A percentile compares a stretch with the other conserved stretches of the same genome.
Evolutionary conservation across 148 eudicot species (phyloP).

Genomic region (Pouteria glomerata): DNA sequence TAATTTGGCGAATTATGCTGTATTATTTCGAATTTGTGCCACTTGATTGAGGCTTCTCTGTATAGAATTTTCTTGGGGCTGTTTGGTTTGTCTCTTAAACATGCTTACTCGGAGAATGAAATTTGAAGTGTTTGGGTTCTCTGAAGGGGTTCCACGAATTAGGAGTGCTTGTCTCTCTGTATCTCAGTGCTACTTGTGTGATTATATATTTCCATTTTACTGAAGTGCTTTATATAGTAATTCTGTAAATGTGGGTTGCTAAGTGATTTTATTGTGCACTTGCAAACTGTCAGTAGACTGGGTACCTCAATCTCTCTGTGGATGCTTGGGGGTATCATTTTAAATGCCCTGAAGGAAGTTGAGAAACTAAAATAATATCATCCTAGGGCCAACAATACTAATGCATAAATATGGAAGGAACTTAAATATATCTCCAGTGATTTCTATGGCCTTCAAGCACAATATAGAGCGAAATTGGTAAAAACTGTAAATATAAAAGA

Average conservation of each 20-base stretch:
- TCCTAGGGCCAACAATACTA: too few species aligned
- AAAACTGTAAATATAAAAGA: too few species aligned
- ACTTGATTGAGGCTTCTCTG: neutral
- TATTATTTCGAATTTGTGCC: neutral
- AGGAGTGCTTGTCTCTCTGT: neutral
- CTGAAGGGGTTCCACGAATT: neutral
- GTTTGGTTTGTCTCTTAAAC: neutral
- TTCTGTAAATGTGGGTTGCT: neutral
- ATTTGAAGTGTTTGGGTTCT: neutral
- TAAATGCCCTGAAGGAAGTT: too few species aligned
- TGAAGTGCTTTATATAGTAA: neutral
- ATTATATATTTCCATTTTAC: neutral
- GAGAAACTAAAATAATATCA: too few species aligned
- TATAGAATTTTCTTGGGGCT: neutral
- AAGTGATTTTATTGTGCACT: neutral
- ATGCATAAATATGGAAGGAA: too few species aligned
- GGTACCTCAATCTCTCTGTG: neutral
- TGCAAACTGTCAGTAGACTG: neutral
- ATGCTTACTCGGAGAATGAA: neutral
- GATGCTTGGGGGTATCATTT: neutral
- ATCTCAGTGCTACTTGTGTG: neutral
- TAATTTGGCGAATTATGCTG: neutral
- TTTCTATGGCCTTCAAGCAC: too few species aligned
- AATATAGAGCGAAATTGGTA: too few species aligned
- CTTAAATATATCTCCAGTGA: too few species aligned